Evolutionary conservation across 1,139 yeast genomes (phyloP).

Genomic region (Debaryomyces udenii): DNA sequence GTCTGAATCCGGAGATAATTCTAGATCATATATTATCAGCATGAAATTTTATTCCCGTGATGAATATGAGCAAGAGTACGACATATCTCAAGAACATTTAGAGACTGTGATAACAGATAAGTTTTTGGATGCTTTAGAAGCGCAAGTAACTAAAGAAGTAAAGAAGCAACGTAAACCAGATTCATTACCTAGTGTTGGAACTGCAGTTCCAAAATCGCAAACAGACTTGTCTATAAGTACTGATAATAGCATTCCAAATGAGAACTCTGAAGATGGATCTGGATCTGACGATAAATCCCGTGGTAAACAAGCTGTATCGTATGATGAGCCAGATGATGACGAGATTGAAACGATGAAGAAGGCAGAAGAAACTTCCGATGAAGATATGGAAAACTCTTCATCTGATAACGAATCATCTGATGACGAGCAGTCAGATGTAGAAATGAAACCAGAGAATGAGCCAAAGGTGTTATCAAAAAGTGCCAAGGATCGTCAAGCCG

Average conservation of each 20-base stretch:
- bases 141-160: slow-evolving; percentile 75
- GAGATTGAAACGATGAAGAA: slow-evolving; percentile 84
- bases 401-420: slow-evolving; percentile 33
- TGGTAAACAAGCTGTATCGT: slow-evolving; percentile 85
- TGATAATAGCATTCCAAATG: slow-evolving; percentile 26
- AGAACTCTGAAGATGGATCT: slow-evolving; percentile 61
- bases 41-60: slow-evolving; percentile 73
- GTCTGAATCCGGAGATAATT: slow-evolving; percentile 49
- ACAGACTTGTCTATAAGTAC: slow-evolving; percentile 46
- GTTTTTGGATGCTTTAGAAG: slow-evolving; percentile 73
- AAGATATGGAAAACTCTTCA: slow-evolving; percentile 49
- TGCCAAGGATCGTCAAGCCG: slow-evolving; percentile 85
- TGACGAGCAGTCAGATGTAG: slow-evolving; percentile 22
- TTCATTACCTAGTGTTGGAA: slow-evolving; percentile 66
- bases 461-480: slow-evolving; percentile 45
- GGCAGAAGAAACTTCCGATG: slow-evolving; percentile 76
- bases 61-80: slow-evolving; percentile 88
- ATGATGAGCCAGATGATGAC: slow-evolving; percentile 94
- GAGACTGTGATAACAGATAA: slow-evolving; percentile 66
- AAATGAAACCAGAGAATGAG: slow-evolving; percentile 27
- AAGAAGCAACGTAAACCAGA: slow-evolving; percentile 73
- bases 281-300: slow-evolving; percentile 69
- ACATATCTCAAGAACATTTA: slow-evolving; percentile 77
- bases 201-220: slow-evolving; percentile 60
- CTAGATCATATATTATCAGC: slow-evolving; percentile 75